These are phyloP conservation scores for Pythium volutum DNA, from an alignment of 352 stramenopile species.

Conservation along the genomic window DNA sequence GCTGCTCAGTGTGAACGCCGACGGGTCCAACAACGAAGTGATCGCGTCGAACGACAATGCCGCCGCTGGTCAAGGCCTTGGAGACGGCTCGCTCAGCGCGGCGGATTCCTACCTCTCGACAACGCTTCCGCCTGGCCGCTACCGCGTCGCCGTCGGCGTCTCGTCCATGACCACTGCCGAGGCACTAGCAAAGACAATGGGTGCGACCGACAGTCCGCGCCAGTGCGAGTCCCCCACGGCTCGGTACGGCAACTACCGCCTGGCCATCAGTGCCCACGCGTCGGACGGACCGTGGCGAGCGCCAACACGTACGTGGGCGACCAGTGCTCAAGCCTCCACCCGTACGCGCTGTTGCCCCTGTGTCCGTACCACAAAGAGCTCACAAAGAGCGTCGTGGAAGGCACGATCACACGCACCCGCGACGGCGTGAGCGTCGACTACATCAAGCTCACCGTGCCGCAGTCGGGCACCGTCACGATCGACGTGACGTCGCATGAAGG, in stretches of 20 bases:
- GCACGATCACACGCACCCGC: slow-evolving; percentile 48
- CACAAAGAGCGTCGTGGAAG: slow-evolving; percentile 35
- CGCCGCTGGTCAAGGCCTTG: slow-evolving; percentile 34
- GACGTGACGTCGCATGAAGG: slow-evolving; percentile 59
- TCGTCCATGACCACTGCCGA: slow-evolving; percentile 43
- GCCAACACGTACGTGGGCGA: slow-evolving; percentile 62
- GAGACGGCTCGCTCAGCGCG: slow-evolving; percentile 51
- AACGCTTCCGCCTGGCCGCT: slow-evolving; percentile 37
- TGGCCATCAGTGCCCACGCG: slow-evolving; percentile 48
- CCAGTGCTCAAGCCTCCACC: slow-evolving; percentile 37
- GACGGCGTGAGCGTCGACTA: slow-evolving; percentile 52
- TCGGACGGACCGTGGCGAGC: slow-evolving; percentile 22
- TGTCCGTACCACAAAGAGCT: slow-evolving; percentile 64
- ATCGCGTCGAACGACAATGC: slow-evolving; percentile 50
- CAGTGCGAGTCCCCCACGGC: slow-evolving; percentile 47
- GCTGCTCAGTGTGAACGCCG: slow-evolving; percentile 39
- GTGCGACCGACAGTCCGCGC: slow-evolving; percentile 31
- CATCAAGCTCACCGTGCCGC: slow-evolving; percentile 47
- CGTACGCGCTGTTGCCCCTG: slow-evolving; percentile 40
- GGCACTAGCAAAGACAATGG: slow-evolving; percentile 42
- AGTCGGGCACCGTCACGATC: slow-evolving; percentile 53
- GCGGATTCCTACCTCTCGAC: slow-evolving; percentile 55
- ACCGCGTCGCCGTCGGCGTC: slow-evolving; percentile 57
- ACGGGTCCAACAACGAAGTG: slow-evolving; percentile 20
- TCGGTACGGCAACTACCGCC: slow-evolving; percentile 67